These are phyloP conservation scores for Neurospora hispaniola DNA, from an alignment of 495 filamentous ascomycete species.

Conservation along the genomic window DNA sequence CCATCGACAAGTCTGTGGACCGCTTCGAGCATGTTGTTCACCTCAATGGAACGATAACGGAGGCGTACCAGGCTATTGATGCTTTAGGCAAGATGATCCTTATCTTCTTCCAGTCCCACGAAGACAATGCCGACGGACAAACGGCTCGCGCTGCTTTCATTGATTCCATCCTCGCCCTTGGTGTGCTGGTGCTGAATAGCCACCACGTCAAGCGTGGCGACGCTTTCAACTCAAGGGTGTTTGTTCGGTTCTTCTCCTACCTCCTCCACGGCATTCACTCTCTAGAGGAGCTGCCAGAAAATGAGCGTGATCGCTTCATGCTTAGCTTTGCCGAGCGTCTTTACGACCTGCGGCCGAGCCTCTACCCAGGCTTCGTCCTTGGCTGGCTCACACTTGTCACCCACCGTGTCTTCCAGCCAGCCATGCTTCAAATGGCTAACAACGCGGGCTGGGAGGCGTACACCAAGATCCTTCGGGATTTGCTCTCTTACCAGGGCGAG, in stretches of 20 bases:
- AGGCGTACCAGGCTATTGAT: constrained; percentile 68
- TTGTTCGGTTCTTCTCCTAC: constrained; percentile 82
- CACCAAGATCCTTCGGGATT: constrained; percentile 61
- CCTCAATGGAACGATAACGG: constrained; percentile 49
- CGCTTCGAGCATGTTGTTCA: constrained; percentile 58
- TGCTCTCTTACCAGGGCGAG: constrained; percentile 66
- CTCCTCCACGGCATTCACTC: constrained; percentile 54
- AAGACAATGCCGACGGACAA: constrained; percentile 43
- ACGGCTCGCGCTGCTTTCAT: constrained; percentile 53
- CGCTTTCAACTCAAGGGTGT: constrained; percentile 75
- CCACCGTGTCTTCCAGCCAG: constrained; percentile 80
- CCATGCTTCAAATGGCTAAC: constrained; percentile 58
- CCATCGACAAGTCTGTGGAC: constrained; percentile 67
- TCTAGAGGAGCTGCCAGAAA: constrained; percentile 28
- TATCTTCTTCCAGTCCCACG: constrained; percentile 55
- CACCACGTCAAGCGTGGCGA: constrained; percentile 77
- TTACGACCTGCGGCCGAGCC: constrained; percentile 59
- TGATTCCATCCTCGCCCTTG: constrained; percentile 60
- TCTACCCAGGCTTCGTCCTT: constrained; percentile 73
- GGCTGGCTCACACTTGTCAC: constrained; percentile 73
- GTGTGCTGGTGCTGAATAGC: constrained; percentile 72
- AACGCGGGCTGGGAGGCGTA: constrained; percentile 66
- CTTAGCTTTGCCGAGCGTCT: constrained; percentile 66
- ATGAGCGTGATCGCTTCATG: constrained; percentile 57
- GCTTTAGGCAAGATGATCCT: constrained; percentile 78